Evolutionary conservation across 2,329 filamentous ascomycete species (phyloP).

Genomic region (Meredithiella fracta): DNA sequence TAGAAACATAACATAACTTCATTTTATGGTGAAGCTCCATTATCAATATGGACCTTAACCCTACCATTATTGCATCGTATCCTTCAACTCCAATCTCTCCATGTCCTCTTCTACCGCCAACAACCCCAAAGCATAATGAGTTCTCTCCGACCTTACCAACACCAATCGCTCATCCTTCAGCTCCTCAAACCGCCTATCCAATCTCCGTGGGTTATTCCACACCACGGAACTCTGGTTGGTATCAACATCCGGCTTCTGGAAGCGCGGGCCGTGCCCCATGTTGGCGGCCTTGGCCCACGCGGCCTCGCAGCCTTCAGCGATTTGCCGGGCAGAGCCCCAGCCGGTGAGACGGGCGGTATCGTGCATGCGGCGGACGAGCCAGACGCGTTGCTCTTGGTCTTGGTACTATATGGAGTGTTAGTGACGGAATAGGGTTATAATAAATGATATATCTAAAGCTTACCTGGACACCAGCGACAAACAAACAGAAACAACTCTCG

Average conservation of each 20-base stretch:
- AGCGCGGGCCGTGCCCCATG: constrained; percentile 60
- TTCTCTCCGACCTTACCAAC: constrained; percentile 43
- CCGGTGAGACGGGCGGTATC: constrained; percentile 68
- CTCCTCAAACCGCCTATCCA: constrained; percentile 36
- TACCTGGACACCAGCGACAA: constrained; percentile 69
- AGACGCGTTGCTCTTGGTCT: constrained; percentile 54
- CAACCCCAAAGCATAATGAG: constrained; percentile 64
- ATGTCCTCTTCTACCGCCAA: constrained; percentile 65
- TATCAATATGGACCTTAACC: constrained; percentile 3
- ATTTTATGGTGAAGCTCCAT: too few relatives aligned
- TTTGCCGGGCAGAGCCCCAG: constrained; percentile 69
- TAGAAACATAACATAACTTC: too few relatives aligned
- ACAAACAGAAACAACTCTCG: constrained; percentile 66
- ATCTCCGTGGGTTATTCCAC: constrained; percentile 34
- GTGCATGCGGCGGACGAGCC: constrained; percentile 57
- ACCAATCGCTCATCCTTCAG: constrained; percentile 33
- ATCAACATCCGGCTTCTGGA: constrained; percentile 28
- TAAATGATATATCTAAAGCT: constrained; percentile 11
- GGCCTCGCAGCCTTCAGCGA: constrained; percentile 70
- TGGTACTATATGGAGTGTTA: constrained; percentile 41
- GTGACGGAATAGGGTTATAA: background rate
- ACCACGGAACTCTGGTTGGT: constrained; percentile 18
- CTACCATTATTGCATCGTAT: constrained; percentile 17
- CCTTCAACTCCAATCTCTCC: constrained; percentile 40
- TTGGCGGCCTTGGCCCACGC: constrained; percentile 63